These are phyloP conservation scores for Nakazawaea wyomingensis DNA, from an alignment of 805 yeast genomes.

Conservation along the genomic window DNA sequence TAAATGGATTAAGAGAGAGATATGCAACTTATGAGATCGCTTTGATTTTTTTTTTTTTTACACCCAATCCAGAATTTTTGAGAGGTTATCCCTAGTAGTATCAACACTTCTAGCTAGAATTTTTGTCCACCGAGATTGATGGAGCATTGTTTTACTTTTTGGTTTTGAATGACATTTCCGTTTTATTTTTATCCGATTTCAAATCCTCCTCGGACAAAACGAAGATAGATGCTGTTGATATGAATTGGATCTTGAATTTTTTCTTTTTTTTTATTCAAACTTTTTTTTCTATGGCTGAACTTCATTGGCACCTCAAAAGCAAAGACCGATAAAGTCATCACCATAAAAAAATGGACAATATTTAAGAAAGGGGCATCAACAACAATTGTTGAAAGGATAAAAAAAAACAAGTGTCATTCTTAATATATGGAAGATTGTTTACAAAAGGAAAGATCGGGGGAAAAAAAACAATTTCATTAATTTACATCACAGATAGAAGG, in stretches of 20 bases:
- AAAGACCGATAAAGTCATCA: background rate
- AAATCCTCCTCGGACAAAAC: background rate
- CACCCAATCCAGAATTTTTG: too few relatives aligned
- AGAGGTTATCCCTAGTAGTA: background rate
- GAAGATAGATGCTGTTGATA: too few relatives aligned
- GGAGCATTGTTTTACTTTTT: background rate
- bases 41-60: too few relatives aligned
- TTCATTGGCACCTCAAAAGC: constrained; percentile 4
- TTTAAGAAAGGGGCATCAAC: background rate
- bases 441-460: constrained; percentile 8
- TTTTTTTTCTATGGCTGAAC: background rate
- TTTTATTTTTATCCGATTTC: too few relatives aligned
- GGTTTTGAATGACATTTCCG: constrained; percentile 4
- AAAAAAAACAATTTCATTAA: too few relatives aligned
- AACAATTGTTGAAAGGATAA: background rate
- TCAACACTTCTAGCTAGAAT: too few relatives aligned
- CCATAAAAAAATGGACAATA: background rate
- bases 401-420: constrained; percentile 7
- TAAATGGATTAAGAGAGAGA: too few relatives aligned
- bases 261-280: background rate
- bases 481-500: too few relatives aligned
- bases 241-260: too few relatives aligned
- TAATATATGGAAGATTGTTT: constrained; percentile 6
- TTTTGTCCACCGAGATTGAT: background rate
- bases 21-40: too few relatives aligned